Conservation (phyloP, 176 grass and related monocot species). For the Melocanna baccifera region DNA sequence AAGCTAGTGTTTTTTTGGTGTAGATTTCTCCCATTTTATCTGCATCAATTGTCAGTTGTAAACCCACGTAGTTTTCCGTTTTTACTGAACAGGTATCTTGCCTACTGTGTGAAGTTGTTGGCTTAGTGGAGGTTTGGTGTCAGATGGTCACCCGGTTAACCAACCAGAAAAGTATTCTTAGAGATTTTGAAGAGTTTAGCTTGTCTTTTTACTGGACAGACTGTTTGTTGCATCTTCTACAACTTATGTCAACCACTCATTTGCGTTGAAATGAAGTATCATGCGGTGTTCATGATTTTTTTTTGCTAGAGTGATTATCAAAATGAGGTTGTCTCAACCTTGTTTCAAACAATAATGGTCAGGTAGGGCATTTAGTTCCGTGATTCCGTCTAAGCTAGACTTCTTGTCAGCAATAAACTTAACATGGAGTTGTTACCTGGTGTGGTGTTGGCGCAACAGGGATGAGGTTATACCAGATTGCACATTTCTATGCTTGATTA, state of each 20-base stretch:
- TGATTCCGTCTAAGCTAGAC: neutral
- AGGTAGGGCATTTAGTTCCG: neutral
- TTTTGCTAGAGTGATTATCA: neutral
- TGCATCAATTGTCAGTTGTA: neutral
- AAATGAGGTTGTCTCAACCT: neutral
- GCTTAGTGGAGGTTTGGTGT: neutral
- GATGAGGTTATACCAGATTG: neutral
- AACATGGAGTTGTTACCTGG: neutral
- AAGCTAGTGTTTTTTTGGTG: neutral
- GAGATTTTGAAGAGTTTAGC: slow-evolving; percentile 26
- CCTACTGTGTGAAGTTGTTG: neutral
- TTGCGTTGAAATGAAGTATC: slow-evolving; percentile 15
- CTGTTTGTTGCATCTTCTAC: neutral
- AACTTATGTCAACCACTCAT: neutral
- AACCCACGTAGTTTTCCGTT: neutral
- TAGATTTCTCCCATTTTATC: neutral
- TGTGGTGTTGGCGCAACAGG: neutral
- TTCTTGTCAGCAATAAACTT: neutral
- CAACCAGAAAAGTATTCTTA: neutral
- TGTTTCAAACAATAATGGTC: neutral
- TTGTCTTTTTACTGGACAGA: slow-evolving; percentile 2
- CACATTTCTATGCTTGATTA: neutral
- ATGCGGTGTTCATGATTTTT: neutral
- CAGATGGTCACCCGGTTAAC: neutral
- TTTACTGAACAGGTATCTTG: neutral